Conservation (phyloP, 2,329 filamentous ascomycete genomes). For the Escovopsis sp. region DNA sequence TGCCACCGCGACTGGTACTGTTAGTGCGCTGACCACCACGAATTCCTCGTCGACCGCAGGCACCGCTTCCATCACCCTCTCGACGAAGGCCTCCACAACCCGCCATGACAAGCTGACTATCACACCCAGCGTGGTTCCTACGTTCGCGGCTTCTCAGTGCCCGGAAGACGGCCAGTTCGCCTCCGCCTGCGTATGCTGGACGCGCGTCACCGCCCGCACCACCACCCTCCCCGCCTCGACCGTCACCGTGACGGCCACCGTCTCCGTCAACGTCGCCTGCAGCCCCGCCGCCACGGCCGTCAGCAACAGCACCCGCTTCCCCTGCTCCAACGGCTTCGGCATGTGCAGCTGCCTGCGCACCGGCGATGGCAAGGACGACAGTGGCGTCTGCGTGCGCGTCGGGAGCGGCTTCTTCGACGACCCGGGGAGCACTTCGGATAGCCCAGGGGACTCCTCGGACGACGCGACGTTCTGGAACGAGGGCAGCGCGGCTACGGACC, state of each 20-base stretch:
- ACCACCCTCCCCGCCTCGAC: slow-evolving; percentile 6
- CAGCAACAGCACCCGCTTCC: slow-evolving; percentile 6
- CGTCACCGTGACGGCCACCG: slow-evolving; percentile 6
- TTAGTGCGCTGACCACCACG: not conserved
- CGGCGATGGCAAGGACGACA: slow-evolving; percentile 2
- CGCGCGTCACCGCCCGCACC: slow-evolving; percentile 5
- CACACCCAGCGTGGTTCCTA: slow-evolving; percentile 4
- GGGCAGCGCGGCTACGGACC: no score
- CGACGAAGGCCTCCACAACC: not conserved
- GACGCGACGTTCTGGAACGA: no score
- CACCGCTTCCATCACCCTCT: not conserved
- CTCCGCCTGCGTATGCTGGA: slow-evolving; percentile 8
- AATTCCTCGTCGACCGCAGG: not conserved
- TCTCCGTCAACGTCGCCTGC: slow-evolving; percentile 7
- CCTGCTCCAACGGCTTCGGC: slow-evolving; percentile 7
- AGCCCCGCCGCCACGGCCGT: slow-evolving; percentile 5
- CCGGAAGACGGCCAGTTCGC: slow-evolving; percentile 7
- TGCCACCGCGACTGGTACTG: not conserved
- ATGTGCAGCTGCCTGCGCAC: slow-evolving; percentile 9
- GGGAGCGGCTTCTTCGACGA: slow-evolving; percentile 1
- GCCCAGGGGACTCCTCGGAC: no score
- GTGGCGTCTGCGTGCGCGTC: slow-evolving; percentile 8
- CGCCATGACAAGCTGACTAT: not conserved
- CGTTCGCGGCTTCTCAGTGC: slow-evolving; percentile 4
- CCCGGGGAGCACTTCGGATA: not conserved